Percentiles rank a stretch among this genome's conserved stretches.
Conservation (phyloP, 768 basidiomycete genomes). For the Kwoniella heveanensis region DNA sequence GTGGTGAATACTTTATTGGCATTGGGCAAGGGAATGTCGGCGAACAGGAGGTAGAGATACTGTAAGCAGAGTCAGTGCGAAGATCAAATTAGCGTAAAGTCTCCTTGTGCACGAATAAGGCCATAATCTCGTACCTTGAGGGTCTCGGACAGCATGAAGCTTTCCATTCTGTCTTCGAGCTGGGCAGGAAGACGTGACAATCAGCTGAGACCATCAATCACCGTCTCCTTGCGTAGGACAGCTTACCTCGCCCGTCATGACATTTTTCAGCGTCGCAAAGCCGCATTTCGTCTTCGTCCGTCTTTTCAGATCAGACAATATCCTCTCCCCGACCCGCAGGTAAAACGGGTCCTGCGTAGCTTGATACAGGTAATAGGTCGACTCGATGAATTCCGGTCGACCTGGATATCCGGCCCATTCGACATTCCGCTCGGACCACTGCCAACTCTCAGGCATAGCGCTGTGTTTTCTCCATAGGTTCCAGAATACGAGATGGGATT, state of each 20-base stretch:
- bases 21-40: conserved; percentile 72
- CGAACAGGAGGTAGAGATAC: conserved; percentile 93
- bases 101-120: too few relatives aligned
- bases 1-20: conserved; percentile 92
- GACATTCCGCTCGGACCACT: conserved; percentile 63
- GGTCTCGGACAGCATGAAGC: conserved; percentile 90
- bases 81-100: too few relatives aligned
- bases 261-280: conserved; percentile 75
- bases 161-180: conserved; percentile 94
- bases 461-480: conserved; percentile 86
- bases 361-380: conserved; percentile 94
- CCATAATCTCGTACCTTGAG: conserved; percentile 77
- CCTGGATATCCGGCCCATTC: conserved; percentile 56
- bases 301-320: conserved; percentile 72
- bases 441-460: conserved; percentile 90
- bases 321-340: conserved; percentile 82
- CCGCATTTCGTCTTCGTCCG: conserved; percentile 85
- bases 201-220: conserved; percentile 48
- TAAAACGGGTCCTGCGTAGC: conserved; percentile 92
- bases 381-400: conserved; percentile 81
- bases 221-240: conserved; percentile 55
- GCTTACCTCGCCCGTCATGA: conserved; percentile 60
- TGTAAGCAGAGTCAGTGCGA: conserved; percentile 54
- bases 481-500: conserved; percentile 89
- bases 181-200: conserved; percentile 41